A percentile compares a stretch with the other conserved stretches of the same genome.
Conservation (phyloP, 441 rosid species). For the Adansonia gregorii region DNA sequence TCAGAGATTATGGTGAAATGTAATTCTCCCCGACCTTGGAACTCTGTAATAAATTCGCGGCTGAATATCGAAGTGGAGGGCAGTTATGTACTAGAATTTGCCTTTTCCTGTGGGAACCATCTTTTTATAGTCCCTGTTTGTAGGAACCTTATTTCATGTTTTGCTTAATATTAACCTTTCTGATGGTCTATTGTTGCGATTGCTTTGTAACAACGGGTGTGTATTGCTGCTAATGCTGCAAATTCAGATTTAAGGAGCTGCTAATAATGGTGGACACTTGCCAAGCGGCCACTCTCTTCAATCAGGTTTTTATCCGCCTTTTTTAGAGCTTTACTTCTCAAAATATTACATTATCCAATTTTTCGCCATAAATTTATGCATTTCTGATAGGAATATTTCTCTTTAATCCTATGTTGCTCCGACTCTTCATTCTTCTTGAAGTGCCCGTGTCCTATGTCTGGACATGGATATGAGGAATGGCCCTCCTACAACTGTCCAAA, state of each 20-base stretch:
- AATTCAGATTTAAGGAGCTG: conserved; percentile 88
- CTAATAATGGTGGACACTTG: conserved; percentile 98
- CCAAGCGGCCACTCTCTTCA: conserved; percentile 97
- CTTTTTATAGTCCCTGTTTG: not conserved
- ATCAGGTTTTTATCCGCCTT: conserved; percentile 61
- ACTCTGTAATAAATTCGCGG: not conserved
- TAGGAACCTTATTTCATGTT: conserved; percentile 8
- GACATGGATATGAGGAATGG: too few relatives aligned
- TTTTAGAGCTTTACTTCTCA: not conserved
- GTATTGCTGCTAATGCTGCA: conserved; percentile 32
- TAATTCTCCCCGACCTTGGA: conserved; percentile 13
- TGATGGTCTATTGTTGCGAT: conserved; percentile 9
- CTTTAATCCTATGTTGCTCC: too few relatives aligned
- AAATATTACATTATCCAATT: not conserved
- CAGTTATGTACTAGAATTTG: not conserved
- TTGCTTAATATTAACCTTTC: not conserved
- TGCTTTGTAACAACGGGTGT: conserved; percentile 15
- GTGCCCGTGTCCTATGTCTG: too few relatives aligned
- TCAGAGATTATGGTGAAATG: not conserved
- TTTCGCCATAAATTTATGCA: not conserved
- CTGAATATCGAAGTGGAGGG: not conserved
- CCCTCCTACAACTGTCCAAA: too few relatives aligned
- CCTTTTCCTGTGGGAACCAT: not conserved
- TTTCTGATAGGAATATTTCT: too few relatives aligned
- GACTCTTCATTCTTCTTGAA: too few relatives aligned